Evolutionary conservation across 202 grass and related monocot species (phyloP), one percentile per base, ranked within the genome.

Genomic region (Setaria viridis): DNA sequence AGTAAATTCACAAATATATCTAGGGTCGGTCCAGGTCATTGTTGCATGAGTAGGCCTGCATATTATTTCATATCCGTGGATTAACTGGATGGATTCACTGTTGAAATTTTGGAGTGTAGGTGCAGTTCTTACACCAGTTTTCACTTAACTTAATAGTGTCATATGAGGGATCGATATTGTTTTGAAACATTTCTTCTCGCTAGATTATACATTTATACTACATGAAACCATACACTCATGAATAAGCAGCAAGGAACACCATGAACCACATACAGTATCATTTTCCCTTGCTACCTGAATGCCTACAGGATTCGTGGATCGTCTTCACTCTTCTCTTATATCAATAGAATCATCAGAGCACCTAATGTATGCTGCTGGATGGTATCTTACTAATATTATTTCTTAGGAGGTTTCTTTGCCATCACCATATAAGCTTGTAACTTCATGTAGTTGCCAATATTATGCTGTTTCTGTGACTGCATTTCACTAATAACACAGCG

Each of bases 341-440:
- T 69, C 30, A 73, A 7, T 70, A 62, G 10, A 47, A 39, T 33
- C 53, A 62, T 69, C 33, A 32, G 70, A 71, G 15, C 20, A 64
- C 45, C 47, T 87, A 53, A 34, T 63, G 48, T 50, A 50, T 50
- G 48, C 13, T 50, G 12, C 48, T 50, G 48, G 12, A 50, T 50
- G 12, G 13, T 50, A 14, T 13, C 48, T 15, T 14, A 14, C 48
- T 50, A 50, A 50, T 50, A 46, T 46, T 46, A 46, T 45, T 45
- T 45, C 43, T 45, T 45, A 50, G 48, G 11, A 50, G 48, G 48
- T 11, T 50, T 50, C 2, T 14, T 15, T 50, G 48, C 13, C 48
- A 50, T 50, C 48, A 30, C 30, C 50, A 33, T 82, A 53, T 77
- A 43, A 43, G 33, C 72, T 53, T 70, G 41, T 82, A 63, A 35